Evolutionary conservation across 805 yeast species (phyloP).

Genomic region (Cyberlindnera mycetangii): DNA sequence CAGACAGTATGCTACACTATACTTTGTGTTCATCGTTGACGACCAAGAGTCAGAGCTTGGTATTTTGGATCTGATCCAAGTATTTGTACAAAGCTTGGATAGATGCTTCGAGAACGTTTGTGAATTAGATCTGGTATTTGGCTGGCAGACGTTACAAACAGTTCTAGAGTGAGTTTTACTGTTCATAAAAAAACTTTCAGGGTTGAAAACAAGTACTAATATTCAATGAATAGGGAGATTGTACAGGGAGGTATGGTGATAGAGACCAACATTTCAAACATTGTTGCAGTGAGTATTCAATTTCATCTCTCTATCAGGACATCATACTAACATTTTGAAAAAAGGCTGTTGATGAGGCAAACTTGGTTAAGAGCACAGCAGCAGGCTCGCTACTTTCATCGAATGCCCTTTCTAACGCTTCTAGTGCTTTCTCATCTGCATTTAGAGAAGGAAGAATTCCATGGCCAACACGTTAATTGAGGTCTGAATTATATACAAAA

Average conservation of each 20-base stretch:
- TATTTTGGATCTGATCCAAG: slow-evolving; percentile 89
- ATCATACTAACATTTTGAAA: slow-evolving; percentile 34
- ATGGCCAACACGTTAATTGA: slow-evolving; percentile 25
- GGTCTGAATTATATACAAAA: too few relatives aligned
- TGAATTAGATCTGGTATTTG: slow-evolving; percentile 94
- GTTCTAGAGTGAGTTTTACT: slow-evolving; percentile 52
- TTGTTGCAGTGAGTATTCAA: slow-evolving; percentile 50
- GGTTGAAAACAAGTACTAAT: neutral
- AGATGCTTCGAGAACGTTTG: slow-evolving; percentile 92
- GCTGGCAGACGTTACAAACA: slow-evolving; percentile 95
- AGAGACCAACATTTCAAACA: slow-evolving; percentile 79
- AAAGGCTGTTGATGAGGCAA: slow-evolving; percentile 62
- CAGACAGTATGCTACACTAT: slow-evolving; percentile 92
- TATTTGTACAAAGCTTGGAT: slow-evolving; percentile 92
- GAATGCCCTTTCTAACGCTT: slow-evolving; percentile 31
- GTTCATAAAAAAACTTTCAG: neutral
- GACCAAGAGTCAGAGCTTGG: slow-evolving; percentile 95
- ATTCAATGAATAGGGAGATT: slow-evolving; percentile 49
- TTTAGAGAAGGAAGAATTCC: slow-evolving; percentile 28
- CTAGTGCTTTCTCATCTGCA: slow-evolving; percentile 26
- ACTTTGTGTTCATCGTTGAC: slow-evolving; percentile 93
- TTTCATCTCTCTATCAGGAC: too few relatives aligned
- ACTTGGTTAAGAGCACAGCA: slow-evolving; percentile 18
- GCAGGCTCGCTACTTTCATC: slow-evolving; percentile 21
- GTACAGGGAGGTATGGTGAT: slow-evolving; percentile 98